Evolutionary conservation across 1,284 basidiomycete genomes (phyloP), one percentile per base, ranked within the genome.

Genomic region (Phellinidium pouzarii): DNA sequence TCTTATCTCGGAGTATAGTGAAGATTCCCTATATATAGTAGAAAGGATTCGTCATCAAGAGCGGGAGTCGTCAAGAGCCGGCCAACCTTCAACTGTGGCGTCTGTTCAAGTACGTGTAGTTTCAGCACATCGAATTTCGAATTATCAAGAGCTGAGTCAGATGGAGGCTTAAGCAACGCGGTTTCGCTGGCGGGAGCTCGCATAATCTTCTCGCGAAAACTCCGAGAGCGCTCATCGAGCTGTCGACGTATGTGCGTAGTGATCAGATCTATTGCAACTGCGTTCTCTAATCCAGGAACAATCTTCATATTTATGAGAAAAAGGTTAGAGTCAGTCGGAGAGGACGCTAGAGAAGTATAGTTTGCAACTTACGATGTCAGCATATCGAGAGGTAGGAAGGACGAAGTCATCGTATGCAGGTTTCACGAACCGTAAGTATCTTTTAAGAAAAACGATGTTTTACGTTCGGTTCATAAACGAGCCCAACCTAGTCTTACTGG

Each of bases 321-420:
- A 27, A 19, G 22, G 37, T 44, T 23, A 7, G 40, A 20, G 27
- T 49, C 17, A 14, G 26, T 14, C 14, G 31, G 31, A 19, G 44
- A 41, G 43, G 44, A 19, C 22, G 17, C 47, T 11, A n/a, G 25
- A 7, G n/a, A 20, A 22, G 23, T 20, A 20, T 8, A 14, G 17
- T 27, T 27, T 3, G 19, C 19, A 11, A 64, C 82, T 62, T 59
- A 92, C 91, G 45, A 95, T 90, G 63, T 98, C 93, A 3, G 94
- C 94, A 65, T 87, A 78, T 37, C 84, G 78, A 11, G 91, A 80
- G 1, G 90, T 91, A 0, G 94, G 94, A 44, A 82, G 80, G n/a
- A 99, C 93, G 60, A 94, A 96, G 65, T 92, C 90, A 66, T 99
- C 95, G 61, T 89, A 96, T 7, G 91, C 84, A 2, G 90, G 91